Conservation (phyloP, 1,139 yeast genomes). For the Groenewaldozyma sp. region DNA sequence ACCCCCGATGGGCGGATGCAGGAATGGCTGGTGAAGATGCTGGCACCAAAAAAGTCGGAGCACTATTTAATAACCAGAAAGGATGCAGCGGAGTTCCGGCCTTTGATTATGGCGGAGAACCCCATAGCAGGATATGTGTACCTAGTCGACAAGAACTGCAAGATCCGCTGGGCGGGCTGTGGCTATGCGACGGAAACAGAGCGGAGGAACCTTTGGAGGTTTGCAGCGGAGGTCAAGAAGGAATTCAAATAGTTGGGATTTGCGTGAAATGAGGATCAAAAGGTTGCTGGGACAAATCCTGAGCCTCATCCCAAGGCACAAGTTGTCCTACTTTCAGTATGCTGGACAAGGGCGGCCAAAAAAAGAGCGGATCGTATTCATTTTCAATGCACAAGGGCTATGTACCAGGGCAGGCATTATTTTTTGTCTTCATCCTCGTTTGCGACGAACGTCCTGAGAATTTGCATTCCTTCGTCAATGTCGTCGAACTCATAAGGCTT, state of each 20-base stretch:
- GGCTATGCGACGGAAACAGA: constrained; percentile 69
- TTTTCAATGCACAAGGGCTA: too few relatives aligned
- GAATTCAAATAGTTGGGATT: too few relatives aligned
- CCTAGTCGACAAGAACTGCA: constrained; percentile 61
- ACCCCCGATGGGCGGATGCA: constrained; percentile 65
- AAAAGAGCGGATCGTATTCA: too few relatives aligned
- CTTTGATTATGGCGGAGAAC: constrained; percentile 58
- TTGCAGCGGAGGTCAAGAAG: constrained; percentile 33
- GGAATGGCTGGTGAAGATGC: constrained; percentile 45
- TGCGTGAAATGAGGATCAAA: too few relatives aligned
- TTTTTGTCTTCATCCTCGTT: background rate
- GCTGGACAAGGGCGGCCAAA: too few relatives aligned
- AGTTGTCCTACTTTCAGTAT: too few relatives aligned
- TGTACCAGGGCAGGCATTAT: too few relatives aligned
- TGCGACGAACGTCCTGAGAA: background rate
- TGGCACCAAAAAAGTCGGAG: constrained; percentile 40
- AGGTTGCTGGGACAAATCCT: too few relatives aligned
- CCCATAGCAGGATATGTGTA: constrained; percentile 77
- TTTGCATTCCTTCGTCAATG: background rate
- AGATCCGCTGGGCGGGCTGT: constrained; percentile 86
- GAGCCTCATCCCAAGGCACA: too few relatives aligned
- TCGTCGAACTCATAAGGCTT: constrained; percentile 1
- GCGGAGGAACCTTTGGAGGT: constrained; percentile 52
- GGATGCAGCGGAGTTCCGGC: constrained; percentile 51
- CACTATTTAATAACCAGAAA: constrained; percentile 58